A percentile compares a stretch with the other conserved stretches of the same genome.
These are phyloP conservation scores for Mucor irregularis DNA, from an alignment of 371 early-diverging fungal species.

Conservation along the genomic window DNA sequence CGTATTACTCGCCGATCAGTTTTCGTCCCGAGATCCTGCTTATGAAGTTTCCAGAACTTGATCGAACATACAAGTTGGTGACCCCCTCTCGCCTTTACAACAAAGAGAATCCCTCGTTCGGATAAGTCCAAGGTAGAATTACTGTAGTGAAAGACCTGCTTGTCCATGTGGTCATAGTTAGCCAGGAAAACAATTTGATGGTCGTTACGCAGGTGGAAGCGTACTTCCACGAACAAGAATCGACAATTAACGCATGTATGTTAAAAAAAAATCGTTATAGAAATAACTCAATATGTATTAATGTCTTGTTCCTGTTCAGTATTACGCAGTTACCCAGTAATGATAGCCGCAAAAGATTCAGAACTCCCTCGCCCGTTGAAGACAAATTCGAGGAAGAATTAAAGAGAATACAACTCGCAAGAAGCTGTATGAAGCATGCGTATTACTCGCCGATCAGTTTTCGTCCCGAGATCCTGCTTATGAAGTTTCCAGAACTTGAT, in stretches of 20 bases:
- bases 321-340: too few relatives aligned
- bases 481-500: neutral
- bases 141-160: neutral
- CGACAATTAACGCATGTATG: too few relatives aligned
- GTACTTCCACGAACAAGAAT: too few relatives aligned
- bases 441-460: neutral
- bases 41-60: neutral
- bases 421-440: neutral
- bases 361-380: neutral
- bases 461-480: neutral
- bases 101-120: neutral
- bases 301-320: too few relatives aligned
- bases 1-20: neutral
- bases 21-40: neutral
- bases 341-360: neutral
- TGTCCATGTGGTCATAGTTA: neutral
- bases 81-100: too few relatives aligned
- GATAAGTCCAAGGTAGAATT: neutral
- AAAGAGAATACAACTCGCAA: neutral
- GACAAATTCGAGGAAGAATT: neutral
- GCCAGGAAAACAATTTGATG: conserved; percentile 2
- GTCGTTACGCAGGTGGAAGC: neutral
- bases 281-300: too few relatives aligned
- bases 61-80: neutral
- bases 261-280: too few relatives aligned